phyloP scores from a whole-genome alignment of 805 yeast species.

The Monosporozyma solicola region DNA sequence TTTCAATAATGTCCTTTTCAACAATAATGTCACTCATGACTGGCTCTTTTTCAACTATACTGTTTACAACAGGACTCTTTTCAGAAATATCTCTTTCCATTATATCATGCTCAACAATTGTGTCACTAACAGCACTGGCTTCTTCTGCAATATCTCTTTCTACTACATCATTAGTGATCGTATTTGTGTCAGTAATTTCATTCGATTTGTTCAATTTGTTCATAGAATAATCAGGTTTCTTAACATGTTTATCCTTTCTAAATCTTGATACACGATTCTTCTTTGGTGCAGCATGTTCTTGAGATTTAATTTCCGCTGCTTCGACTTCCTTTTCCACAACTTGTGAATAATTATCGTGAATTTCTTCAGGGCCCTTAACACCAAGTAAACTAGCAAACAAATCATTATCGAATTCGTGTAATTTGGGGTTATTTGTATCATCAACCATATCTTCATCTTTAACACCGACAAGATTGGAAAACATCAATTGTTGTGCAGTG shows the following conservation, averaged over 20 bases:
- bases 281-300: constrained; percentile 2
- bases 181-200: not conserved
- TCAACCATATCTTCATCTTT: constrained; percentile 6
- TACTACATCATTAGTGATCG: constrained; percentile 1
- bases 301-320: constrained; percentile 8
- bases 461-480: constrained; percentile 1
- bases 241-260: constrained; percentile 13
- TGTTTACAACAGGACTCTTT: not conserved
- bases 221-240: not conserved
- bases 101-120: constrained; percentile 3
- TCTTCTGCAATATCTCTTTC: constrained; percentile 1
- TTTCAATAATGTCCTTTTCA: constrained; percentile 2
- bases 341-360: constrained; percentile 22
- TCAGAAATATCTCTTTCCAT: constrained; percentile 4
- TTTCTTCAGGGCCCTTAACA: constrained; percentile 24
- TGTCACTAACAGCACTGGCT: not conserved
- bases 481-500: not conserved
- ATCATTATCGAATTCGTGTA: constrained; percentile 26
- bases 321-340: constrained; percentile 5
- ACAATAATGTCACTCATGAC: constrained; percentile 4
- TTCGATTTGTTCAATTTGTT: not conserved
- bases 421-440: constrained; percentile 10
- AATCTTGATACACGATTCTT: constrained; percentile 25
- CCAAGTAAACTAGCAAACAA: constrained; percentile 27
- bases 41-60: constrained; percentile 6